phyloP scores from a whole-genome alignment of 192 early-diverging fungal species.

The Lunasporangiospora selenospora region DNA sequence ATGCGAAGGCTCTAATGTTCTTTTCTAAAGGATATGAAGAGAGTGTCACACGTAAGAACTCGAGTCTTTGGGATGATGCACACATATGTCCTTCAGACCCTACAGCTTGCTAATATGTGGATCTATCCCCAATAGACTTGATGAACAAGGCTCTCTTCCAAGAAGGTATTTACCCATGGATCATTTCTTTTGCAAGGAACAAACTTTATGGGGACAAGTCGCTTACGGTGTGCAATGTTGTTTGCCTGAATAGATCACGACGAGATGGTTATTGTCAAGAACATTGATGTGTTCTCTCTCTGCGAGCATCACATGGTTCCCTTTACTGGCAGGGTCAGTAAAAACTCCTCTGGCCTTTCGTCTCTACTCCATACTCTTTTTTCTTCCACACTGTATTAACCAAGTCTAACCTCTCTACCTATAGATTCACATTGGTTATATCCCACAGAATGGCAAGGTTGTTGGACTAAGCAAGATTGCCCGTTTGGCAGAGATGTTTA shows the following conservation, averaged over 20 bases:
- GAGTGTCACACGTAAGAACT: conserved; percentile 69
- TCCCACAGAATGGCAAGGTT: conserved; percentile 89
- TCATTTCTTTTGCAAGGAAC: too few species aligned
- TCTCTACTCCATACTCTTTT: too few species aligned
- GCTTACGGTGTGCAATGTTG: too few species aligned
- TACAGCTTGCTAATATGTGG: too few species aligned
- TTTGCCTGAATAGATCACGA: conserved; percentile 95
- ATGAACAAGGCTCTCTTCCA: conserved; percentile 49
- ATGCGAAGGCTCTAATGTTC: conserved; percentile 98
- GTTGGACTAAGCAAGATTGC: conserved; percentile 98
- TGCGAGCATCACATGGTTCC: conserved; percentile 99
- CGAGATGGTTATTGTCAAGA: conserved; percentile 99
- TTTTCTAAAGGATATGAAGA: conserved; percentile 98
- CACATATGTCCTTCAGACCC: too few species aligned
- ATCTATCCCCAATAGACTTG: too few species aligned
- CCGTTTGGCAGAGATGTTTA: conserved; percentile 99
- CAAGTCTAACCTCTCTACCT: too few species aligned
- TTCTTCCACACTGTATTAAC: too few species aligned
- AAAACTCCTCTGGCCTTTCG: too few species aligned
- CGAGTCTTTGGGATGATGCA: not conserved
- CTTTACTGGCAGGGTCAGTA: conserved; percentile 91
- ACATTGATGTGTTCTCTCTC: conserved; percentile 95
- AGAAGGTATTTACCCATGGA: conserved; percentile 38
- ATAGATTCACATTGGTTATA: conserved; percentile 94
- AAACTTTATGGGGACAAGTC: too few species aligned